Evolutionary conservation across 495 filamentous ascomycete species (phyloP).

Genomic region (Sphaerosporella brunnea): DNA sequence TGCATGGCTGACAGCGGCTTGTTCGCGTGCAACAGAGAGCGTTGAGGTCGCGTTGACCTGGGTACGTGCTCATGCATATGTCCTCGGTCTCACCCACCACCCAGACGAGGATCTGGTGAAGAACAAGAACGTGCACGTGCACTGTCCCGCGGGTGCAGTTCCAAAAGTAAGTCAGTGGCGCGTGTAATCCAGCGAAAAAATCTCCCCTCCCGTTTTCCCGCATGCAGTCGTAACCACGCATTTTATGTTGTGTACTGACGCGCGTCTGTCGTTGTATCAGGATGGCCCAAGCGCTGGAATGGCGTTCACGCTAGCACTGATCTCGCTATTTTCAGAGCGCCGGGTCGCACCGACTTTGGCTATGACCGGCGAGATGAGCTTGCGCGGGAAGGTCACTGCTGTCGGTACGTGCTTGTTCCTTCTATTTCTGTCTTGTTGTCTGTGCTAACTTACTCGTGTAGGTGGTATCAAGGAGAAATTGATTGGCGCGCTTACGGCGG

Average conservation of each 20-base stretch:
- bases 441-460: background rate
- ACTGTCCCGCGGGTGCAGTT: constrained; percentile 87
- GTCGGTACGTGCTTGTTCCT: constrained; percentile 22
- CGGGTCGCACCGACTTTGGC: constrained; percentile 80
- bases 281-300: constrained; percentile 60
- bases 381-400: constrained; percentile 62
- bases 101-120: constrained; percentile 90
- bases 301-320: constrained; percentile 81
- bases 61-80: constrained; percentile 92
- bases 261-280: constrained; percentile 21
- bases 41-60: constrained; percentile 90
- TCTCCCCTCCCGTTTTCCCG: no score
- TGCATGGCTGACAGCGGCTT: constrained; percentile 2
- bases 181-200: background rate
- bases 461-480: constrained; percentile 98
- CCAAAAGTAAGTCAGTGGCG: constrained; percentile 57
- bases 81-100: constrained; percentile 64
- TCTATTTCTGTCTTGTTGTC: background rate
- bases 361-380: constrained; percentile 91
- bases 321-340: constrained; percentile 78
- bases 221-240: no score
- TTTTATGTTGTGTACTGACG: no score
- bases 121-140: constrained; percentile 82
- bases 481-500: constrained; percentile 81
- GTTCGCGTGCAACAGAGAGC: constrained; percentile 42